A percentile compares a stretch with the other conserved stretches of the same genome.
Evolutionary conservation across 257 asterid species (phyloP).

Genomic region (Parsonsia alboflavescens): DNA sequence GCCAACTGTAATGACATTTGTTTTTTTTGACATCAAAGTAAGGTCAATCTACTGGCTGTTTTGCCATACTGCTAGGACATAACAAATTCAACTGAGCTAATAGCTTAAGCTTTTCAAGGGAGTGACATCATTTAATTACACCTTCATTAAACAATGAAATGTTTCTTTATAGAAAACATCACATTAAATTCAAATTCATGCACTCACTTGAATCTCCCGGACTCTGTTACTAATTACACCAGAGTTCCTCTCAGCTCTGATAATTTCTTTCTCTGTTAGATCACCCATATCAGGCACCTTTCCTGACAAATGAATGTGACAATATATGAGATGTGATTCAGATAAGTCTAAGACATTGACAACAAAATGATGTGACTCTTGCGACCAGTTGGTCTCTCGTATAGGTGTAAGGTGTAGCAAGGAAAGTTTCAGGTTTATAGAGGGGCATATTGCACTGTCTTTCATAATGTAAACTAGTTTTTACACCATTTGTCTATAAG

Average conservation of each 20-base stretch:
- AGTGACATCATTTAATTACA: neutral
- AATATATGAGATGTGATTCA: neutral
- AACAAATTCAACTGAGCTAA: neutral
- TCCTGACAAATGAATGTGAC: slow-evolving; percentile 39
- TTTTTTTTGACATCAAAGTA: neutral
- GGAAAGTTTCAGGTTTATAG: neutral
- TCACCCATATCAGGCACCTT: slow-evolving; percentile 62
- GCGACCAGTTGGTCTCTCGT: neutral
- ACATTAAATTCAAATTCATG: neutral
- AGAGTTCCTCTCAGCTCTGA: slow-evolving; percentile 78
- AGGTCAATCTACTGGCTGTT: neutral
- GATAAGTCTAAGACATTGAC: neutral
- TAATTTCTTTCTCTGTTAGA: slow-evolving; percentile 78
- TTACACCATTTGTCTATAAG: neutral
- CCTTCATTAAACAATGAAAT: neutral
- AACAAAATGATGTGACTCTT: neutral
- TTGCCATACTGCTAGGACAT: neutral
- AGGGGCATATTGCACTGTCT: neutral
- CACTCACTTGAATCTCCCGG: slow-evolving; percentile 85
- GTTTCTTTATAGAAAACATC: neutral
- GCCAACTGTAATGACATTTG: slow-evolving; percentile 40
- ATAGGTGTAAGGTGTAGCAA: neutral
- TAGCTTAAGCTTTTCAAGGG: neutral
- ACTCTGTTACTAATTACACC: slow-evolving; percentile 68
- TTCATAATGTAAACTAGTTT: neutral